Base-by-base conservation (phyloP, 163 green algal genomes). In the Volvox carteri region DNA sequence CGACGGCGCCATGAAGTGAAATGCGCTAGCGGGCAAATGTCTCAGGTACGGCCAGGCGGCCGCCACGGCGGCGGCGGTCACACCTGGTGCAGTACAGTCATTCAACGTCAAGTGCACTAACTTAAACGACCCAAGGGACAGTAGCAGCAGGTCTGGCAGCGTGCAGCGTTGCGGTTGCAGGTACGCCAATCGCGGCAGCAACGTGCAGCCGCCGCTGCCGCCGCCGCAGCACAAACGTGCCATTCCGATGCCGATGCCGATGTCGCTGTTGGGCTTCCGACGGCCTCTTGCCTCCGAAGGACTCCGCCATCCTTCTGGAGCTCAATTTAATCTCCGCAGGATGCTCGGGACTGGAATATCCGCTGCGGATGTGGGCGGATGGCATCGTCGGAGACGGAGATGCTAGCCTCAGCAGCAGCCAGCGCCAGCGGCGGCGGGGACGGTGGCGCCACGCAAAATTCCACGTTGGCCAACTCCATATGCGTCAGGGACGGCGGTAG, bases 381-480 rank as follows among this genome's bases (percentile, higher is more conserved):
- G n/a, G n/a, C n/a, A n/a, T n/a, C n/a, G n/a, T n/a, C n/a, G n/a
- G n/a, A n/a, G n/a, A n/a, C n/a, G n/a, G n/a, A n/a, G n/a, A n/a
- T n/a, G n/a, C n/a, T n/a, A n/a, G 39, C 14, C 4, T 37, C 39
- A 56, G 39, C 19, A 78, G 70, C 39, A n/a, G 67, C 9, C 39
- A 1, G 19, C 67, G 0, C 28, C 30, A 16, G 35, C 1, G 48
- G 19, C 1, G 75, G 44, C 30, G 68, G 46, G 6, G 23, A 30
- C 62, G 30, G 11, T 23, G 56, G 7, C 28, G 33, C 6, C 1
- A 25, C 5, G 28, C 3, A 3, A 6, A 85, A 48, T 7, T 85
- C 54, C 35, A 54, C 77, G n/a, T 85, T 37, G 21, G 19, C 41
- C 52, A 85, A 25, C 77, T 74, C 77, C 52, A 85, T 35, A 1